Evolutionary conservation across 2,329 filamentous ascomycete genomes (phyloP).

Genomic region (Claviceps capensis): DNA sequence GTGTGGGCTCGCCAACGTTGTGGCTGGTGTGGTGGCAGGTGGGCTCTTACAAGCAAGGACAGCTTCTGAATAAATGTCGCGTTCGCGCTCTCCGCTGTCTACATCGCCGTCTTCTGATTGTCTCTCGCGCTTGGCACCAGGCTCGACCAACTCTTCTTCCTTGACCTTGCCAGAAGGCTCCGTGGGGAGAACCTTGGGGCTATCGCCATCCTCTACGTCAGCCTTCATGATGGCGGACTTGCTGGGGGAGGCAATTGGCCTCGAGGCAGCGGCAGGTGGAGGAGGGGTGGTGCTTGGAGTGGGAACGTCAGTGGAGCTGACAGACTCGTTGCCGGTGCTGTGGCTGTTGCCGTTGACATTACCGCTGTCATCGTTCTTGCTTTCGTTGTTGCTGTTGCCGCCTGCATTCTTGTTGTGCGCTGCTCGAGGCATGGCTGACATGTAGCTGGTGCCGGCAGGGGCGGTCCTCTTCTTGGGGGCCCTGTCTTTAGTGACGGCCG

Average conservation of each 20-base stretch:
- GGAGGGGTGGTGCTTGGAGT: conserved; percentile 57
- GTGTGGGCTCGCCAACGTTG: too few species aligned
- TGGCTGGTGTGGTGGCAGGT: not conserved
- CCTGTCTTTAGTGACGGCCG: conserved; percentile 53
- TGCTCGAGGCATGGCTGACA: conserved; percentile 50
- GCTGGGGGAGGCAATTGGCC: conserved; percentile 41
- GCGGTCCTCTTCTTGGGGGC: conserved; percentile 56
- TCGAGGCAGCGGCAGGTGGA: conserved; percentile 23
- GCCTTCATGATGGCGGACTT: conserved; percentile 60
- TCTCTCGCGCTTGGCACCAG: conserved; percentile 31
- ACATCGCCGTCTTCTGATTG: conserved; percentile 64
- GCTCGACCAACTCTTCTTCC: conserved; percentile 50
- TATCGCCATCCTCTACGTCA: conserved; percentile 62
- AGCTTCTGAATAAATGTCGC: conserved; percentile 90
- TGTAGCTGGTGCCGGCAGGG: conserved; percentile 39
- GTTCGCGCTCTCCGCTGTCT: conserved; percentile 62
- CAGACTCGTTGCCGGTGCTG: conserved; percentile 14
- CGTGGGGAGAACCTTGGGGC: conserved; percentile 62
- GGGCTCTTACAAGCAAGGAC: conserved; percentile 62
- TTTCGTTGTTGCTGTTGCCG: conserved; percentile 5
- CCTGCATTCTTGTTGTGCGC: conserved; percentile 48
- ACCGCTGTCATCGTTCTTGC: not conserved
- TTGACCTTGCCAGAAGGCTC: conserved; percentile 52
- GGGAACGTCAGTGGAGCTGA: conserved; percentile 46
- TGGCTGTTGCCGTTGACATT: not conserved